phyloP scores from a whole-genome alignment of 1,284 basidiomycete species.

The Tilletia indica region DNA sequence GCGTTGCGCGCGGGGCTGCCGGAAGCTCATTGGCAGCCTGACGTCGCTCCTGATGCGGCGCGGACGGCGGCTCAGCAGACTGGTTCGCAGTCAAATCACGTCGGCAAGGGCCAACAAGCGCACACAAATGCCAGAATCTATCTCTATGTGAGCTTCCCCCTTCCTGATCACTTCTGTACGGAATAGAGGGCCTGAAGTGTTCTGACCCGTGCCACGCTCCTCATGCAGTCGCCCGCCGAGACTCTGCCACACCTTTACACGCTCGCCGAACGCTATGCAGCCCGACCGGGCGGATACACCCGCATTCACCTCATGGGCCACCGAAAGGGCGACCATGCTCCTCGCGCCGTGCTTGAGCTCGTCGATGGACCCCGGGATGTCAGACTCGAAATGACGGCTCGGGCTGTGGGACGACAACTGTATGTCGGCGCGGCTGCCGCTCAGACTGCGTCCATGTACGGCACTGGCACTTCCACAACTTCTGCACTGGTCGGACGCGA shows the following conservation, averaged over 20 bases:
- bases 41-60: slow-evolving; percentile 1
- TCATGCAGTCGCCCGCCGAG: slow-evolving; percentile 45
- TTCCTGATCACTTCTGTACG: background rate
- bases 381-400: slow-evolving; percentile 58
- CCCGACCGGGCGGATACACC: slow-evolving; percentile 89
- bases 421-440: slow-evolving; percentile 11
- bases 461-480: background rate
- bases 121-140: background rate
- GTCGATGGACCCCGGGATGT: slow-evolving; percentile 91
- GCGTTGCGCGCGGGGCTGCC: background rate
- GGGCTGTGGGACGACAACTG: slow-evolving; percentile 37
- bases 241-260: slow-evolving; percentile 75
- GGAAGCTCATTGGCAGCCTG: background rate
- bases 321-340: slow-evolving; percentile 87
- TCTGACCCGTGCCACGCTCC: background rate
- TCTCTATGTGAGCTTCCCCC: slow-evolving; percentile 2
- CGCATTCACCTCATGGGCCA: slow-evolving; percentile 86
- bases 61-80: background rate
- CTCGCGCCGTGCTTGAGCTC: slow-evolving; percentile 84
- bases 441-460: background rate
- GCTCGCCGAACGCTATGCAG: slow-evolving; percentile 76
- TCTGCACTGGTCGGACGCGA: background rate
- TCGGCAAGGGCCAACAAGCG: background rate
- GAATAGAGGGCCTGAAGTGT: background rate
- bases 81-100: background rate